Percentiles rank a stretch among this genome's conserved stretches.
Conservation (phyloP, 1,284 basidiomycete species). For the Pyrrhoderma lamaoense region DNA sequence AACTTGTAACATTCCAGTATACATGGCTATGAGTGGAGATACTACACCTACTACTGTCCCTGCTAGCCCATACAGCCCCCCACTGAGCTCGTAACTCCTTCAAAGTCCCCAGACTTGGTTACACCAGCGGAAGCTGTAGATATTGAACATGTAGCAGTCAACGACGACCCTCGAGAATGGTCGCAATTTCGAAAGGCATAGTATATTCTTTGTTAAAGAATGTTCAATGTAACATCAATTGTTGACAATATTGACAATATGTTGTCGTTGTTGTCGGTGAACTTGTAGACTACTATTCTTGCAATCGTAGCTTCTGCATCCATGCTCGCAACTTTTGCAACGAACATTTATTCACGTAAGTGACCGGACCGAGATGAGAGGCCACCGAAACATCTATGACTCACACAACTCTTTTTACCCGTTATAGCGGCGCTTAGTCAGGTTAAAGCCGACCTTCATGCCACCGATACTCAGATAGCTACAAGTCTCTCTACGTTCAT, state of each 20-base stretch:
- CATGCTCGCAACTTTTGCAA: conserved; percentile 62
- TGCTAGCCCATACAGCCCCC: not conserved
- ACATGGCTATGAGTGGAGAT: not conserved
- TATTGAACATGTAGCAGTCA: conserved; percentile 62
- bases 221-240: too few relatives aligned
- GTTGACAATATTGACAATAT: not conserved
- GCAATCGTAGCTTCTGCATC: conserved; percentile 51
- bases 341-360: conserved; percentile 65
- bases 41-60: not conserved
- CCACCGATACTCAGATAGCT: conserved; percentile 63
- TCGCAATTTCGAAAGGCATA: conserved; percentile 54
- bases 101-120: too few relatives aligned
- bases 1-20: too few relatives aligned
- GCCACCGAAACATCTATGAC: conserved; percentile 19
- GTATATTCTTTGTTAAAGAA: not conserved
- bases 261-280: not conserved
- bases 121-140: conserved; percentile 27
- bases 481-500: conserved; percentile 74
- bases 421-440: conserved; percentile 54
- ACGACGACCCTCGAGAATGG: conserved; percentile 78
- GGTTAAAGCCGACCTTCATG: conserved; percentile 58
- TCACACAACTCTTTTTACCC: not conserved
- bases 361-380: not conserved
- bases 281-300: conserved; percentile 43
- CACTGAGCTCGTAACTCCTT: too few relatives aligned